These are phyloP conservation scores for Ganoderma boninense DNA, from an alignment of 1,284 basidiomycete genomes.

Conservation along the genomic window DNA sequence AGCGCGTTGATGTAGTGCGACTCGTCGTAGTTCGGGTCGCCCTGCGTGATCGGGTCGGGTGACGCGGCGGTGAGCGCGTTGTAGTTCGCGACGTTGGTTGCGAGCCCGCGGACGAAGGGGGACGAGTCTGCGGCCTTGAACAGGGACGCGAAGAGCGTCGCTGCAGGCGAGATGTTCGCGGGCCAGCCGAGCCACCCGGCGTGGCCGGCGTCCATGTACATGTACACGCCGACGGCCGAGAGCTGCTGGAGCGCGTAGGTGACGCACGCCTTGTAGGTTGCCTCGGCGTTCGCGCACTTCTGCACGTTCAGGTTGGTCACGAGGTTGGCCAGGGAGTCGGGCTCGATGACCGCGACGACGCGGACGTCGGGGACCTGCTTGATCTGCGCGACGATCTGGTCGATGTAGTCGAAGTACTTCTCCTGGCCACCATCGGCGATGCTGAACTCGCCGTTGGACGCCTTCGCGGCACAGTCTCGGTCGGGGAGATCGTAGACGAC, in stretches of 20 bases:
- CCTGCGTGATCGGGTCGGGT: slow-evolving; percentile 67
- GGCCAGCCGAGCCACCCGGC: slow-evolving; percentile 76
- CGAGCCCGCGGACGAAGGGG: slow-evolving; percentile 63
- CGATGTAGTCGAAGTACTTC: slow-evolving; percentile 68
- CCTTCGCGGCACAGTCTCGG: slow-evolving; percentile 69
- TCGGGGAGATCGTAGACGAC: slow-evolving; percentile 70
- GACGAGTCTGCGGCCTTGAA: slow-evolving; percentile 60
- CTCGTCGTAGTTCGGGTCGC: slow-evolving; percentile 69
- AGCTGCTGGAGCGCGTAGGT: slow-evolving; percentile 67
- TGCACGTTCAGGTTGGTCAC: slow-evolving; percentile 69
- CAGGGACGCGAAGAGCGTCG: slow-evolving; percentile 59
- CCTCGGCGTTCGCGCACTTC: slow-evolving; percentile 61
- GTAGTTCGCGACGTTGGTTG: slow-evolving; percentile 74
- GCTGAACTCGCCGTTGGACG: slow-evolving; percentile 71
- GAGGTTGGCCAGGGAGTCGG: slow-evolving; percentile 67
- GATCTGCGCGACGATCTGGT: slow-evolving; percentile 65
- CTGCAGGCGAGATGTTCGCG: slow-evolving; percentile 67
- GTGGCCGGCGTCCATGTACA: slow-evolving; percentile 71
- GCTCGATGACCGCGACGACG: slow-evolving; percentile 70
- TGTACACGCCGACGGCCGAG: slow-evolving; percentile 61
- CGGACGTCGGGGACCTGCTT: slow-evolving; percentile 65
- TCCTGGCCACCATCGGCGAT: slow-evolving; percentile 63
- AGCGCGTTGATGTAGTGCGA: slow-evolving; percentile 67
- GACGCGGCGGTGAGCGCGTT: slow-evolving; percentile 60
- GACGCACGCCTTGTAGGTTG: slow-evolving; percentile 60